Evolutionary conservation across 2,329 filamentous ascomycete genomes (phyloP).

Genomic region (Hymenoscyphus fraxineus): DNA sequence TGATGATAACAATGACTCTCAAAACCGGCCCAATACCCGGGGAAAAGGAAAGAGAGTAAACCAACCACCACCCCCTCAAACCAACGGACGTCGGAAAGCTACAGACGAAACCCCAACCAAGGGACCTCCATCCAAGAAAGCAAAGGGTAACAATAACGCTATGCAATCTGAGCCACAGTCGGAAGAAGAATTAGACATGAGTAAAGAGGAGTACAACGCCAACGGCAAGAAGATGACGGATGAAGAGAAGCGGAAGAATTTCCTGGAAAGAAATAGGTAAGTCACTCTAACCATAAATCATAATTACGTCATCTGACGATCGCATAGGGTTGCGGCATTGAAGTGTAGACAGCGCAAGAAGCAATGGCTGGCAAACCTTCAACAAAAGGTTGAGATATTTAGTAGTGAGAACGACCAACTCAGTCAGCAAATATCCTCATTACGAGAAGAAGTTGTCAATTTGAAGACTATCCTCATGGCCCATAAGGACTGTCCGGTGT

Average conservation of each 20-base stretch:
- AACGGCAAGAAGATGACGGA: conserved; percentile 89
- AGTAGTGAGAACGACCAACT: conserved; percentile 88
- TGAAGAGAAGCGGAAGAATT: conserved; percentile 97
- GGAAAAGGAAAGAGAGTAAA: conserved; percentile 67
- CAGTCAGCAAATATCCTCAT: conserved; percentile 73
- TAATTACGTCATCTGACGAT: conserved; percentile 24
- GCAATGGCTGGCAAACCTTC: conserved; percentile 94
- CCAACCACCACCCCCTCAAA: conserved; percentile 35
- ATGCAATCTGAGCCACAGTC: conserved; percentile 35
- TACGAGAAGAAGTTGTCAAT: conserved; percentile 91
- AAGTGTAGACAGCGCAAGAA: conserved; percentile 99
- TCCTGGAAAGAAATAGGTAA: conserved; percentile 92
- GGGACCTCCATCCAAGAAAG: conserved; percentile 65
- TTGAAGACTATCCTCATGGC: conserved; percentile 88
- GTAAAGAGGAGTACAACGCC: conserved; percentile 54
- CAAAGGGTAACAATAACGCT: conserved; percentile 53
- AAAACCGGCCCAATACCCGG: conserved; percentile 60
- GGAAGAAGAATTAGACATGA: conserved; percentile 42
- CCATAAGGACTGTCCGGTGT: conserved; percentile 94
- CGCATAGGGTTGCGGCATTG: conserved; percentile 77
- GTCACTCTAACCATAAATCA: background rate
- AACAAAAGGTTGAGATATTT: conserved; percentile 91
- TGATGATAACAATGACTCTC: conserved; percentile 61
- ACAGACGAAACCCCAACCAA: conserved; percentile 61
- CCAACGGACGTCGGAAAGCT: conserved; percentile 73